Evolutionary conservation across 2,329 filamentous ascomycete genomes (phyloP).

Genomic region (Salinomyces thailandicus): DNA sequence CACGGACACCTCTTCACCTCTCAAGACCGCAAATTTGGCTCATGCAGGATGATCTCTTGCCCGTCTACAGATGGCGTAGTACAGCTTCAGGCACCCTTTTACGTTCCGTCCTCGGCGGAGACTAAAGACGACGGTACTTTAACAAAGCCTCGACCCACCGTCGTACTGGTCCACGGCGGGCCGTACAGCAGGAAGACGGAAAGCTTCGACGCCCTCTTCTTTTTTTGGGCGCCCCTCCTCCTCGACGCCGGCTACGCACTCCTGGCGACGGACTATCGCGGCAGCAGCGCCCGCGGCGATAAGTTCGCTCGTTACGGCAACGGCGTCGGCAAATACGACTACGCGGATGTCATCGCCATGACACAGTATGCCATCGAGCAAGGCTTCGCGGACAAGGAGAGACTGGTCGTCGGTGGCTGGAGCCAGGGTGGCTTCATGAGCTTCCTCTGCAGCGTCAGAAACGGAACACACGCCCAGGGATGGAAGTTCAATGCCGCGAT

Average conservation of each 20-base stretch:
- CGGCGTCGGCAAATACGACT: slow-evolving; percentile 27
- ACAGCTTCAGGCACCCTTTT: slow-evolving; percentile 21
- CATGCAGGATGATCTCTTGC: slow-evolving; percentile 16
- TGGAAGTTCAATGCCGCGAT: slow-evolving; percentile 31
- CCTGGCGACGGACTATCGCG: slow-evolving; percentile 32
- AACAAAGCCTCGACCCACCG: slow-evolving; percentile 21
- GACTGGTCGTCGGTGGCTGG: slow-evolving; percentile 29
- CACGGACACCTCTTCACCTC: slow-evolving; percentile 15
- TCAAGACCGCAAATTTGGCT: slow-evolving; percentile 12
- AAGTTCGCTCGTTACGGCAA: slow-evolving; percentile 24
- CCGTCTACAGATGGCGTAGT: slow-evolving; percentile 21
- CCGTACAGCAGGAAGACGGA: slow-evolving; percentile 23
- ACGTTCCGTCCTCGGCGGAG: slow-evolving; percentile 3
- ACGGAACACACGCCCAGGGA: slow-evolving; percentile 21
- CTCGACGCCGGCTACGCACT: slow-evolving; percentile 29
- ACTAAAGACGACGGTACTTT: slow-evolving; percentile 3
- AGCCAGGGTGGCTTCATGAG: slow-evolving; percentile 32
- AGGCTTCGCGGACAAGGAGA: slow-evolving; percentile 23
- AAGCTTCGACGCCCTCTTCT: slow-evolving; percentile 22
- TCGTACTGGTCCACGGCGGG: slow-evolving; percentile 30
- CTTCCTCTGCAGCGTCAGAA: slow-evolving; percentile 29
- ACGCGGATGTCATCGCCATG: slow-evolving; percentile 29
- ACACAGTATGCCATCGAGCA: slow-evolving; percentile 26
- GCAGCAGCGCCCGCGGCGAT: slow-evolving; percentile 26
- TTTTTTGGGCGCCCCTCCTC: slow-evolving; percentile 24